These are phyloP conservation scores for Silene coronaria DNA, from an alignment of 179 eudicot species.

Conservation along the genomic window DNA sequence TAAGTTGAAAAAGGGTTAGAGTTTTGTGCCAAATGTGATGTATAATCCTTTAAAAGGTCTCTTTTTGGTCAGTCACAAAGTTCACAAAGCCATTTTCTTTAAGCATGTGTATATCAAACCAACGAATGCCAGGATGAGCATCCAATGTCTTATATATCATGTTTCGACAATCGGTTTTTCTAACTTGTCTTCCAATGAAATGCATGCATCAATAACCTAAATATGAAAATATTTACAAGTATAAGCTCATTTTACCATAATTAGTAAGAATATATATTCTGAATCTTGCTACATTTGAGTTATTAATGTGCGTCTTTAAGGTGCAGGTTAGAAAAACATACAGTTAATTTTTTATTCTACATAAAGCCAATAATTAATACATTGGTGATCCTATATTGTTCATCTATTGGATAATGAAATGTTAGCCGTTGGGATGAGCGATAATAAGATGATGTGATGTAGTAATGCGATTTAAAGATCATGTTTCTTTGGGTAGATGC, in stretches of 20 bases:
- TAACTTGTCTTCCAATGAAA: too few relatives aligned
- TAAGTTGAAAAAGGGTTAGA: slow-evolving; percentile 38
- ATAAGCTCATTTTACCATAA: too few relatives aligned
- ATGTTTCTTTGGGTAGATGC: background rate
- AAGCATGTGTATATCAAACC: slow-evolving; percentile 20
- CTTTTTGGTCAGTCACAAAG: slow-evolving; percentile 24
- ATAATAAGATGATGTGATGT: background rate
- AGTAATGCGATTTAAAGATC: background rate
- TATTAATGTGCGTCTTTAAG: too few relatives aligned
- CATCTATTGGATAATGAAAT: slow-evolving; percentile 3
- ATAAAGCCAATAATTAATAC: background rate
- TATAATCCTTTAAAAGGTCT: slow-evolving; percentile 13
- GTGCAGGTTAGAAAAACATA: too few relatives aligned
- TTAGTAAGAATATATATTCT: too few relatives aligned
- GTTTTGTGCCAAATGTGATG: slow-evolving; percentile 32
- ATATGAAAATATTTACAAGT: too few relatives aligned
- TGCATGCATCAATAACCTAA: too few relatives aligned
- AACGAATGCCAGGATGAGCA: slow-evolving; percentile 19
- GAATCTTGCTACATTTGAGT: too few relatives aligned
- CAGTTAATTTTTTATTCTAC: background rate
- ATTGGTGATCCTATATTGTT: background rate
- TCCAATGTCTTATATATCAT: slow-evolving; percentile 20
- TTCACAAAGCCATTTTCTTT: slow-evolving; percentile 8
- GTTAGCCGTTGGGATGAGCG: slow-evolving; percentile 11
- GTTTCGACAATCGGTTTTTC: background rate